Percentiles rank a stretch among this genome's conserved stretches.
phyloP scores from a whole-genome alignment of 2,329 filamentous ascomycete genomes.

The Aurifilum marmelostoma region DNA sequence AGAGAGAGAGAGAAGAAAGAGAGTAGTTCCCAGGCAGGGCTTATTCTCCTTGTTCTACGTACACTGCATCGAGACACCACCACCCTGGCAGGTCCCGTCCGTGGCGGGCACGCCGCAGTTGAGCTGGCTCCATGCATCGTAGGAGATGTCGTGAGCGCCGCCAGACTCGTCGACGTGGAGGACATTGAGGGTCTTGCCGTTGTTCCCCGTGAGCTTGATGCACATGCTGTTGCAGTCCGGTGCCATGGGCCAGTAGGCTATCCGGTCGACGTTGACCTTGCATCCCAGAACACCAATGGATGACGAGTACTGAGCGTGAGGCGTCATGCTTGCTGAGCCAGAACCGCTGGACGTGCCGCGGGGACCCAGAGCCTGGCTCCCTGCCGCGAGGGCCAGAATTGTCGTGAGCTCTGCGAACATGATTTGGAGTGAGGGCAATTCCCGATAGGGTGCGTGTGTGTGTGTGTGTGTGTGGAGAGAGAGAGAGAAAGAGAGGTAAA shows the following conservation, averaged over 20 bases:
- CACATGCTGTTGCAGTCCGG: constrained; percentile 61
- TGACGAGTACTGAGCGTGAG: constrained; percentile 60
- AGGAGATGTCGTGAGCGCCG: constrained; percentile 62
- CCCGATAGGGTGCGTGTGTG: not conserved
- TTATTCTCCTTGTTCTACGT: not conserved
- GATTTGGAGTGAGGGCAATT: not conserved
- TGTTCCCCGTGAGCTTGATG: constrained; percentile 52
- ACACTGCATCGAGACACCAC: constrained; percentile 51
- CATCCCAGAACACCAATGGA: constrained; percentile 63
- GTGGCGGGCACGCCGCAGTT: constrained; percentile 53
- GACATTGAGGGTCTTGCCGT: constrained; percentile 57
- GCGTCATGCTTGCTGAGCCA: constrained; percentile 47
- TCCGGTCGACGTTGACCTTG: constrained; percentile 63
- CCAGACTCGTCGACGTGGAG: constrained; percentile 60
- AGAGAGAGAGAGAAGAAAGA: not conserved
- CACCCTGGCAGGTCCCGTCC: constrained; percentile 50
- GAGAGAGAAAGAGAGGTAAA: too few species aligned
- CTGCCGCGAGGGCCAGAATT: constrained; percentile 2
- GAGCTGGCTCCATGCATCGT: constrained; percentile 66
- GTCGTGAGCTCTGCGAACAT: constrained; percentile 4
- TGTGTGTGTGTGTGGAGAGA: too few species aligned
- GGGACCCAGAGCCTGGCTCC: not conserved
- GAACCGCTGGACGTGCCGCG: not conserved
- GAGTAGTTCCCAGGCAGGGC: not conserved
- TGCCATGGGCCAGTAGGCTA: constrained; percentile 61